Evolutionary conservation across 23 red algal species (phyloP).

Genomic region (Porphyridium purpureum): DNA sequence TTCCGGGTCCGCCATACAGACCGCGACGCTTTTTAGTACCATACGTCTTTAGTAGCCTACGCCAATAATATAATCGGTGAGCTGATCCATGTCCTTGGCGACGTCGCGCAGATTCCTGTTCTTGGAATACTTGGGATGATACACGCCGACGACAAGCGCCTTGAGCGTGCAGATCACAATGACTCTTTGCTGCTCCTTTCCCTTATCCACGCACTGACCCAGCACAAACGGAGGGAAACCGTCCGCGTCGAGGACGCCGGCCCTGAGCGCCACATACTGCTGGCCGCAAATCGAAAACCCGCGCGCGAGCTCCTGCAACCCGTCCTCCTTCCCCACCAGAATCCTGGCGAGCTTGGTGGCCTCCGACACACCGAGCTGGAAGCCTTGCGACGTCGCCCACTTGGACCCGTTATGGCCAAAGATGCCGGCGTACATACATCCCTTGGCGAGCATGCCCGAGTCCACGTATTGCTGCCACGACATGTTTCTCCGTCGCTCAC

Average conservation of each 20-base stretch:
- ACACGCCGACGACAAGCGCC: not conserved
- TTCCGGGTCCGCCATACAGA: too few species aligned
- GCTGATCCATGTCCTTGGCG: too few species aligned
- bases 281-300: not conserved
- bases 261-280: not conserved
- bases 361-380: not conserved
- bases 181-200: not conserved
- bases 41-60: too few species aligned
- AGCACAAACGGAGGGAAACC: not conserved
- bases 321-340: not conserved
- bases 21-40: too few species aligned
- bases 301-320: not conserved
- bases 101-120: too few species aligned
- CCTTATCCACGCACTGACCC: not conserved
- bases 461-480: conserved; percentile 1
- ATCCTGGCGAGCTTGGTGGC: not conserved
- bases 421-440: not conserved
- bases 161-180: not conserved
- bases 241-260: conserved; percentile 1
- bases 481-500: too few species aligned
- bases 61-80: too few species aligned
- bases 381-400: not conserved
- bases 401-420: not conserved
- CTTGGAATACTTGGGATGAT: not conserved
- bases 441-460: not conserved